Evolutionary conservation across 176 grass and related monocot genomes (phyloP).

Genomic region (Lolium multiflorum): DNA sequence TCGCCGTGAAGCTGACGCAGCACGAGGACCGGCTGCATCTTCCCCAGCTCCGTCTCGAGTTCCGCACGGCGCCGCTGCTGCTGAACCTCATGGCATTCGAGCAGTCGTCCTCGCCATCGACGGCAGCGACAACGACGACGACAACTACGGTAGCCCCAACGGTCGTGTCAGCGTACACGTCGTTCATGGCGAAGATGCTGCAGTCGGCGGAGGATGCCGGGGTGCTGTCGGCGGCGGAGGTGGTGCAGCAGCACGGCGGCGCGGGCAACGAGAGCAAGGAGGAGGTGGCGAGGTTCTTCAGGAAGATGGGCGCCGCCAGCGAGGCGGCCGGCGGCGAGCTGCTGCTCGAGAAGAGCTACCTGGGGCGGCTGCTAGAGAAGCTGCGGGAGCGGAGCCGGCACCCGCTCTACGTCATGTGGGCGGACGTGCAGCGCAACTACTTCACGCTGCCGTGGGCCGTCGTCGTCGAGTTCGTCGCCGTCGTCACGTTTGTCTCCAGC

Average conservation of each 20-base stretch:
- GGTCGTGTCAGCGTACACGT: conserved; percentile 59
- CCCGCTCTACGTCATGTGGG: conserved; percentile 64
- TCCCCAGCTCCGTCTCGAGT: conserved; percentile 49
- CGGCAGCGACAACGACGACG: neutral
- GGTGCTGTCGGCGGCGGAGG: conserved; percentile 53
- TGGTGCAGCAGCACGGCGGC: conserved; percentile 38
- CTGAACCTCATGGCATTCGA: conserved; percentile 66
- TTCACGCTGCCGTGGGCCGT: conserved; percentile 68
- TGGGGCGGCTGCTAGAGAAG: neutral
- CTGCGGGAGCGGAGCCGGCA: conserved; percentile 50
- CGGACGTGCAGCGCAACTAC: conserved; percentile 62
- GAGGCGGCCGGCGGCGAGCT: conserved; percentile 30
- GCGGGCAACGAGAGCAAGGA: conserved; percentile 43
- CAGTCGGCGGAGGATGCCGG: conserved; percentile 51
- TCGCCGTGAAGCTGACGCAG: conserved; percentile 52
- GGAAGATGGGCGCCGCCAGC: conserved; percentile 40
- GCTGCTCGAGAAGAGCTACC: conserved; percentile 52
- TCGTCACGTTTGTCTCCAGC: conserved; percentile 54
- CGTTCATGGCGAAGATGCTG: conserved; percentile 60
- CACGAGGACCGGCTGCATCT: conserved; percentile 47
- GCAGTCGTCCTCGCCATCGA: conserved; percentile 10
- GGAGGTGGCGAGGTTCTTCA: conserved; percentile 40
- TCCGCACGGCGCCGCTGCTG: conserved; percentile 56
- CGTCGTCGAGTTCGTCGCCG: conserved; percentile 51
- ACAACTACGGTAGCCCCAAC: neutral